Conservation (phyloP, 495 filamentous ascomycete genomes). For the Tuber indicum region DNA sequence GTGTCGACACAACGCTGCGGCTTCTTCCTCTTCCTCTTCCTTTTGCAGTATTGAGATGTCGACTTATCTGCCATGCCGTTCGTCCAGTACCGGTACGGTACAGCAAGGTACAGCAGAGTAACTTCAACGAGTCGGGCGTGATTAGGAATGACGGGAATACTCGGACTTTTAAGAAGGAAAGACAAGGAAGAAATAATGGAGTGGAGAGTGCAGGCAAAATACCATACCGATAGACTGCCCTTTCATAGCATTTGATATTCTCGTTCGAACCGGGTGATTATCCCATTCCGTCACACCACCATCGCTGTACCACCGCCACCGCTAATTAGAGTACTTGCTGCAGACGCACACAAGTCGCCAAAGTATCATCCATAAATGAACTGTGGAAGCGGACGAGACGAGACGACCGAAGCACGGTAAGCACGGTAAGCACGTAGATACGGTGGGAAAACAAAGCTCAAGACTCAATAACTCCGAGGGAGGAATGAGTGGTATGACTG, state of each 20-base stretch:
- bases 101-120: background rate
- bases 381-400: background rate
- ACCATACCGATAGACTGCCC: background rate
- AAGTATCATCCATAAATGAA: background rate
- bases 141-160: too few relatives aligned
- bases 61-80: background rate
- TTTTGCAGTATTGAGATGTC: background rate
- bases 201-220: background rate
- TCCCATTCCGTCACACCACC: too few relatives aligned
- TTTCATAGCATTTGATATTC: background rate
- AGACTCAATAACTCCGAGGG: too few relatives aligned
- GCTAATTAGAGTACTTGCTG: background rate
- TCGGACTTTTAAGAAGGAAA: too few relatives aligned
- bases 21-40: too few relatives aligned
- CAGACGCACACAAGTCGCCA: background rate
- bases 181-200: too few relatives aligned
- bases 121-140: too few relatives aligned
- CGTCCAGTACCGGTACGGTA: background rate
- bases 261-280: background rate
- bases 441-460: background rate
- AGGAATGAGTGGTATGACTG: background rate
- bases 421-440: too few relatives aligned
- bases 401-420: too few relatives aligned
- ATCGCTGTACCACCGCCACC: background rate
- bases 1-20: too few relatives aligned